Base-by-base conservation (phyloP, 2,329 filamentous ascomycete genomes). In the Polytolypa hystricis region DNA sequence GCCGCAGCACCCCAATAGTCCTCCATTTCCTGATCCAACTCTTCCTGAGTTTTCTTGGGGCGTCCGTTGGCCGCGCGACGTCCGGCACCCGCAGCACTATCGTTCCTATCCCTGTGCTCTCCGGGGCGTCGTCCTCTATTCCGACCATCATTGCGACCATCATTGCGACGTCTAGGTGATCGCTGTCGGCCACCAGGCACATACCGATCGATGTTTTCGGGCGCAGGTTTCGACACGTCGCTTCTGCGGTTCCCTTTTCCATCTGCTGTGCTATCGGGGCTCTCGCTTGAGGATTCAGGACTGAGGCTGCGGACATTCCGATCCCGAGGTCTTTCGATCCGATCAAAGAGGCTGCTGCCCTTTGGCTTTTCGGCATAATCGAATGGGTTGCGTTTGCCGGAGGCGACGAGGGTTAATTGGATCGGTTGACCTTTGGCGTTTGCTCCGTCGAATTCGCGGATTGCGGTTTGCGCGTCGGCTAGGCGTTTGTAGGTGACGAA, bases 11-110 rank as follows among this genome's bases (percentile, higher is more conserved):
- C 78, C 67, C 85, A 95, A 60, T 95, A 95, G 54, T 94, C 84
- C 19, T 80, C 85, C 87, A 95, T 95, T 62, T 95, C 87, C n/a
- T 84, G 84, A 57, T 95, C 87, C 27, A 95, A 69, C 56, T 95
- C 84, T 50, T 93, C 84, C 47, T 86, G 81, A 0, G 87, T 94
- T 72, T 93, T 94, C 61, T 77, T 81, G 2, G 77, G 70, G 33
- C 84, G 73, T 15, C 46, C 49, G 36, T 74, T 70, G 12, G 65
- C 67, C 31, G 65, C 65, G 20, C 63, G 46, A 60, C 64, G 42
- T 58, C 54, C 51, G 37, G 41, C 53, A 41, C 39, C 44, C 27
- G 40, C 42, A 17, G 38, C 40, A 20, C 45, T 51, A 15, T 53
- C 49, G 18, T 29, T 44, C 32, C 53, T 48, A 44, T 65, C 64